Evolutionary conservation across 2,329 filamentous ascomycete species (phyloP).

Genomic region (Capronia epimyces): DNA sequence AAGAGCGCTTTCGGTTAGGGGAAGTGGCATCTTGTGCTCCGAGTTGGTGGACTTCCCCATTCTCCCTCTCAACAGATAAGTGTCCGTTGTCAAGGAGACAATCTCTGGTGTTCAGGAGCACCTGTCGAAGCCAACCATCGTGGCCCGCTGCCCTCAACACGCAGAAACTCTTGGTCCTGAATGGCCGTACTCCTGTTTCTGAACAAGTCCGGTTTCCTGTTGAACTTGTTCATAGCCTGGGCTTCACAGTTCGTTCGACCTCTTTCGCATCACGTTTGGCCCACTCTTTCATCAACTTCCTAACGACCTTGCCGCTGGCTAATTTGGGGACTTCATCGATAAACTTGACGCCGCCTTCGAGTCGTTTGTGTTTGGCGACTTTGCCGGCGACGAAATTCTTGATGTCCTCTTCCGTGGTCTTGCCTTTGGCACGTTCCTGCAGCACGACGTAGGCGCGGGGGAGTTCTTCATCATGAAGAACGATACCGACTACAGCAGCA

Average conservation of each 20-base stretch:
- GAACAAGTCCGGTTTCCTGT: too few species aligned
- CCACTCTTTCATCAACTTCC: constrained; percentile 54
- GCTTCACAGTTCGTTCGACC: constrained; percentile 59
- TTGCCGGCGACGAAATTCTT: constrained; percentile 40
- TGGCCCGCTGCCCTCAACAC: too few species aligned
- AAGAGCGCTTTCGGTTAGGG: too few species aligned
- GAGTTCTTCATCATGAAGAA: constrained; percentile 34
- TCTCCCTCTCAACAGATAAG: too few species aligned
- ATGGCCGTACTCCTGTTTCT: too few species aligned
- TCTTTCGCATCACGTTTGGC: constrained; percentile 47
- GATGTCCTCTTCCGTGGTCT: constrained; percentile 39
- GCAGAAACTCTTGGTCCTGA: too few species aligned
- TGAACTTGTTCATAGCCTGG: constrained; percentile 48
- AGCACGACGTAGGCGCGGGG: constrained; percentile 41
- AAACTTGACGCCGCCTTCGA: constrained; percentile 50
- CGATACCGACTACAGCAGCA: constrained; percentile 44
- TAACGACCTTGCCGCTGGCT: constrained; percentile 54
- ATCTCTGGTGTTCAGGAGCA: too few species aligned
- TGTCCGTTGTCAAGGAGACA: too few species aligned
- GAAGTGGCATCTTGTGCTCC: too few species aligned
- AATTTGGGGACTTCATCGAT: constrained; percentile 55
- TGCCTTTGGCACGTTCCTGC: constrained; percentile 48
- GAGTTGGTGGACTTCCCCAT: too few species aligned
- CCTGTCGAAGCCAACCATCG: too few species aligned
- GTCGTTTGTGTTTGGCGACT: constrained; percentile 50